These are phyloP conservation scores for Solanum hybrid DNA, from an alignment of 305 asterid species.

Conservation along the genomic window DNA sequence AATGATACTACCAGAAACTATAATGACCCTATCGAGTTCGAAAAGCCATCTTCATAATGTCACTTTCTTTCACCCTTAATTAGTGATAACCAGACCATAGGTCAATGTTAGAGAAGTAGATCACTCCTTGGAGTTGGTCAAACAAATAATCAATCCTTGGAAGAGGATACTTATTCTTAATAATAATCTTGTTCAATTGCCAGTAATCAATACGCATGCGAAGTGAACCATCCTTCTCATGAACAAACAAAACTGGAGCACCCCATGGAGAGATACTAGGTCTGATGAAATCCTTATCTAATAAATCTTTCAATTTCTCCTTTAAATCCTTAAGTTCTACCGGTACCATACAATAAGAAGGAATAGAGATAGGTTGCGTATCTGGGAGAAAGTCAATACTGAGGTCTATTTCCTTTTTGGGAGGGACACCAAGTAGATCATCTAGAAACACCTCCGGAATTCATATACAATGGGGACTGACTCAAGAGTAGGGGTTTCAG, in stretches of 20 bases:
- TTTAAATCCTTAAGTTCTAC: too few species aligned
- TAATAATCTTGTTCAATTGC: background rate
- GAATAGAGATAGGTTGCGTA: background rate
- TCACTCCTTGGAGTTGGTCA: background rate
- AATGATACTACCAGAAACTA: background rate
- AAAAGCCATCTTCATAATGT: background rate
- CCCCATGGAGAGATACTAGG: background rate
- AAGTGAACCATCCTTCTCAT: background rate
- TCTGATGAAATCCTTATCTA: background rate
- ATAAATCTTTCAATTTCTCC: background rate
- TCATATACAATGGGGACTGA: background rate
- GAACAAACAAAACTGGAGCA: background rate
- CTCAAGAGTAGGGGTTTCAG: background rate
- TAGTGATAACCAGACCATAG: background rate
- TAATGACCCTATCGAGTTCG: background rate
- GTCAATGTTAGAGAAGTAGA: background rate
- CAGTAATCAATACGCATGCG: background rate
- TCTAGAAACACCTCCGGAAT: background rate
- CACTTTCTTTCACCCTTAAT: background rate
- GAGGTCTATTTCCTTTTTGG: background rate
- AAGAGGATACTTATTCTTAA: too few species aligned
- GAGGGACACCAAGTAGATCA: background rate
- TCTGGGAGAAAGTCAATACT: background rate
- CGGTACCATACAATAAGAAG: background rate
- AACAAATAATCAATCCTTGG: background rate